Percentiles rank a stretch among this genome's conserved stretches.
phyloP scores from a whole-genome alignment of 495 filamentous ascomycete species.

The Letharia columbiana region DNA sequence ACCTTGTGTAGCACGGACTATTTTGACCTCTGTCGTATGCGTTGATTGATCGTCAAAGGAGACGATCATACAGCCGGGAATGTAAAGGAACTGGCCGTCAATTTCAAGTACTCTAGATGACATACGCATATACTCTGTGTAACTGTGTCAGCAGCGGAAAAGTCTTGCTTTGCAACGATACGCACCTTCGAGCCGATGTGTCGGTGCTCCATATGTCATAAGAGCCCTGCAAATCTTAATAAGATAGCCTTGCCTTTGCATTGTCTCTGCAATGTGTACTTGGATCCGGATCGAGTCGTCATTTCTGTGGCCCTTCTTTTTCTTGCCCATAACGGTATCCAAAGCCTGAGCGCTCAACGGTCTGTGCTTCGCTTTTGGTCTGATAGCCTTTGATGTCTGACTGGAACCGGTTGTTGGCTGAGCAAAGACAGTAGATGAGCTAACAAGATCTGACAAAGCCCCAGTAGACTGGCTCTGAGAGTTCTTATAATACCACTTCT shows the following conservation, averaged over 20 bases:
- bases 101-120: constrained; percentile 81
- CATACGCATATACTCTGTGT: constrained; percentile 75
- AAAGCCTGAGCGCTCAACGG: constrained; percentile 37
- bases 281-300: constrained; percentile 66
- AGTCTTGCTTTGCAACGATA: background rate
- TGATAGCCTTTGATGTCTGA: constrained; percentile 18
- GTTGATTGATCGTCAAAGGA: constrained; percentile 85
- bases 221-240: constrained; percentile 76
- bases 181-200: constrained; percentile 58
- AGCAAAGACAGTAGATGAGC: constrained; percentile 46
- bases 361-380: constrained; percentile 32
- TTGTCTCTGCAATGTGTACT: constrained; percentile 76
- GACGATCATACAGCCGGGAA: constrained; percentile 92
- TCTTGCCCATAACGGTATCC: constrained; percentile 36
- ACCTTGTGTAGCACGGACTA: constrained; percentile 67
- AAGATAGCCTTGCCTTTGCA: constrained; percentile 76
- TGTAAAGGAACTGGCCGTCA: constrained; percentile 83
- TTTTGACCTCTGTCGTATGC: constrained; percentile 88
- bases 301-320: constrained; percentile 39
- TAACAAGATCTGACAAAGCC: constrained; percentile 48
- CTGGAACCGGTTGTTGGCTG: constrained; percentile 29
- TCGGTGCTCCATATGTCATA: constrained; percentile 78
- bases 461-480: constrained; percentile 39
- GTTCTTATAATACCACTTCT: constrained; percentile 62
- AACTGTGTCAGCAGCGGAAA: constrained; percentile 22